Evolutionary conservation across 257 asterid genomes (phyloP).

Genomic region (Nicotiana sylvestris): DNA sequence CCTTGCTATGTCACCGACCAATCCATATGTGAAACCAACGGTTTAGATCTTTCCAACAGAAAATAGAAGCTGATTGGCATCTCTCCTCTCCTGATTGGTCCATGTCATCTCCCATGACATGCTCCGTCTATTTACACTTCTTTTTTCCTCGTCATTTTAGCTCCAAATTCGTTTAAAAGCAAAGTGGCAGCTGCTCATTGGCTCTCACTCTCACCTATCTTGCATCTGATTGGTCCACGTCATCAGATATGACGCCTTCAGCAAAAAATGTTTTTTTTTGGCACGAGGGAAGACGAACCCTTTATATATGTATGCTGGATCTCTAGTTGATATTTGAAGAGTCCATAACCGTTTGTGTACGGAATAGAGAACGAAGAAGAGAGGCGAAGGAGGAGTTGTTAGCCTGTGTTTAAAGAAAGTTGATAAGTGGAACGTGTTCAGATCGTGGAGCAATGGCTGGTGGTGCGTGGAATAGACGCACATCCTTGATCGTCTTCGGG

Average conservation of each 20-base stretch:
- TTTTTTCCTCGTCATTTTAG: no score
- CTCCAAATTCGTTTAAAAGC: no score
- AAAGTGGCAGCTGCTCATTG: background rate
- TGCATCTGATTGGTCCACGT: conserved; percentile 53
- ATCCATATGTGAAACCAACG: conserved; percentile 2
- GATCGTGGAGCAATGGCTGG: conserved; percentile 36
- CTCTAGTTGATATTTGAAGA: background rate
- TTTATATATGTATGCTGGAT: no score
- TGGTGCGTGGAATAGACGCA: conserved; percentile 45
- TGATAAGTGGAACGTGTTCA: background rate
- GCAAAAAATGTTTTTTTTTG: background rate
- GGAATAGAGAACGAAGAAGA: background rate
- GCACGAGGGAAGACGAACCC: background rate
- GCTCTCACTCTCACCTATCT: background rate
- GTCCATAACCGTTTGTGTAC: background rate
- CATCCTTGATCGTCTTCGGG: conserved; percentile 37
- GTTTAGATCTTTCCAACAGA: conserved; percentile 28
- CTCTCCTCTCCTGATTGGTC: background rate
- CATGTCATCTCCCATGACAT: background rate
- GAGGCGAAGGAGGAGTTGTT: background rate
- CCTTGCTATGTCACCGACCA: background rate
- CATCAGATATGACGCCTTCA: conserved; percentile 33
- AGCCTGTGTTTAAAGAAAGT: background rate
- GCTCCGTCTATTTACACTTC: no score
- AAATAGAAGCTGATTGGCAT: conserved; percentile 28